These are phyloP conservation scores for Pittosporum tobira DNA, from an alignment of 129 eudicot genomes.

Conservation along the genomic window DNA sequence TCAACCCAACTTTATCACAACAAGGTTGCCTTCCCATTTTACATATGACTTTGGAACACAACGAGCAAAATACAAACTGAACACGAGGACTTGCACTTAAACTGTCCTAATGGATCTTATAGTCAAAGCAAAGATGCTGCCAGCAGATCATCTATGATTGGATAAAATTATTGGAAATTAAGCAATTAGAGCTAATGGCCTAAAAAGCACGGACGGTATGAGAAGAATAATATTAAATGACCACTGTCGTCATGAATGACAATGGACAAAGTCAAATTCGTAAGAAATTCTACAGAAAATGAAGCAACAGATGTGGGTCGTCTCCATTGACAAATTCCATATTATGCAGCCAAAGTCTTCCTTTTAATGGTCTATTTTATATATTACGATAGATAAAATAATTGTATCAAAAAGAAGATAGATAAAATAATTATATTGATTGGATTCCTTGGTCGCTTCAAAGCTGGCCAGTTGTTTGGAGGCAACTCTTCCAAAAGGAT, in stretches of 20 bases:
- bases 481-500: slow-evolving; percentile 19
- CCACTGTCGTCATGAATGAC: slow-evolving; percentile 3
- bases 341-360: slow-evolving; percentile 17
- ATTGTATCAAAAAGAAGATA: slow-evolving; percentile 7
- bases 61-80: background rate
- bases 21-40: slow-evolving; percentile 82
- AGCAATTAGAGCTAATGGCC: background rate
- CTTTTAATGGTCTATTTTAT: slow-evolving; percentile 11
- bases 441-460: slow-evolving; percentile 31
- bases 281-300: background rate
- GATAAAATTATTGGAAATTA: background rate
- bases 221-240: slow-evolving; percentile 9
- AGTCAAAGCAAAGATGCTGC: slow-evolving; percentile 15
- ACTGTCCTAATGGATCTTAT: slow-evolving; percentile 6
- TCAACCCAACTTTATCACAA: slow-evolving; percentile 72
- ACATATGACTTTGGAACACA: background rate
- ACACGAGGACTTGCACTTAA: background rate
- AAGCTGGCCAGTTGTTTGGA: slow-evolving; percentile 45
- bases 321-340: slow-evolving; percentile 26
- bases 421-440: slow-evolving; percentile 17
- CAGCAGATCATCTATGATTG: slow-evolving; percentile 28
- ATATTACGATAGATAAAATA: slow-evolving; percentile 8
- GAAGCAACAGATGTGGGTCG: slow-evolving; percentile 31
- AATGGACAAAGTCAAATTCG: background rate
- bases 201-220: background rate